These are phyloP conservation scores for Aureobasidium sp. DNA, from an alignment of 2,329 filamentous ascomycete species.

Conservation along the genomic window DNA sequence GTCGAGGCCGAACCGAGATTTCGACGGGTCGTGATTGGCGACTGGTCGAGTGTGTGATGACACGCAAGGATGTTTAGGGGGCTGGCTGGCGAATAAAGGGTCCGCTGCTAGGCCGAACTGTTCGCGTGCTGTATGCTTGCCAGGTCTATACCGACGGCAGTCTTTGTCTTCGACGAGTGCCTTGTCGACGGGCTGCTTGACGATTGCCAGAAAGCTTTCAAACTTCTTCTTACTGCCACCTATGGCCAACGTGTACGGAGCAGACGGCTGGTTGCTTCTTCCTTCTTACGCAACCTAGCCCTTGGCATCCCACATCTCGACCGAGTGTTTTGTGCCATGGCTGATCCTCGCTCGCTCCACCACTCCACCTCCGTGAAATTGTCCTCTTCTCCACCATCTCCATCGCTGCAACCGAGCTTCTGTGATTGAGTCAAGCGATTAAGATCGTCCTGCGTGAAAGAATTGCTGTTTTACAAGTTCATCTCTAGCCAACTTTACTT, in stretches of 20 bases:
- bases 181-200: not conserved
- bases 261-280: constrained; percentile 2
- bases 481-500: not conserved
- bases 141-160: not conserved
- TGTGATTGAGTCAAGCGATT: not conserved
- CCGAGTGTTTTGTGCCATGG: not conserved
- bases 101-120: constrained; percentile 1
- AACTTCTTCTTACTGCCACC: not conserved
- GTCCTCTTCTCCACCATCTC: not conserved
- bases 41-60: constrained; percentile 1
- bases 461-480: not conserved
- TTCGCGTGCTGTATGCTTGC: not conserved
- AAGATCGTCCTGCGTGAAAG: not conserved
- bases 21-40: not conserved
- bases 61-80: constrained; percentile 4
- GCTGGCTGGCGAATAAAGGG: not conserved
- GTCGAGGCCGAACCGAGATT: constrained; percentile 10
- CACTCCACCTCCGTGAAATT: not conserved
- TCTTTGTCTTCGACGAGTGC: not conserved
- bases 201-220: not conserved
- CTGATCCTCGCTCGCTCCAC: not conserved
- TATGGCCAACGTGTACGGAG: not conserved
- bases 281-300: not conserved
- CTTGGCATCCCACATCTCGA: constrained; percentile 4
- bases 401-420: not conserved